phyloP scores from a whole-genome alignment of 805 yeast genomes.

The Candida easanensis region DNA sequence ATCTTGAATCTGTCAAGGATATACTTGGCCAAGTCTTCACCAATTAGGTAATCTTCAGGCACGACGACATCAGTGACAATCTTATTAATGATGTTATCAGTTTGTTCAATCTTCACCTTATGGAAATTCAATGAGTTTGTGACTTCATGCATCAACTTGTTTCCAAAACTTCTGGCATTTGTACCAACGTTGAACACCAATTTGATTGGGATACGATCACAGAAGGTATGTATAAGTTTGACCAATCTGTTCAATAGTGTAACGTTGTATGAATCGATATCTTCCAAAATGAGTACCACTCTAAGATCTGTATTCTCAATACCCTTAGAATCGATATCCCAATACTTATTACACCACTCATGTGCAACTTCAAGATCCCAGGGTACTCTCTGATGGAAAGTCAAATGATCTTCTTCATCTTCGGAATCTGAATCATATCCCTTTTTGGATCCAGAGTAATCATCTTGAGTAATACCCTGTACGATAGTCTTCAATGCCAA shows the following conservation, averaged over 20 bases:
- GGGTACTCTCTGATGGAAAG: slow-evolving; percentile 22
- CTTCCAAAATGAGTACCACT: slow-evolving; percentile 24
- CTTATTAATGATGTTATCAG: slow-evolving; percentile 22
- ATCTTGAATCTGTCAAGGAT: slow-evolving; percentile 22
- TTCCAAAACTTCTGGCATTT: slow-evolving; percentile 16
- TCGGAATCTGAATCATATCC: slow-evolving; percentile 2
- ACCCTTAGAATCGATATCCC: slow-evolving; percentile 2
- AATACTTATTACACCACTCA: slow-evolving; percentile 23
- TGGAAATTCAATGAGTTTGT: slow-evolving; percentile 14
- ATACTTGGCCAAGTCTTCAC: slow-evolving; percentile 19
- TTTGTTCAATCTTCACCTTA: slow-evolving; percentile 25
- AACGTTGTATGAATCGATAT: slow-evolving; percentile 25
- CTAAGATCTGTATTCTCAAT: slow-evolving; percentile 13
- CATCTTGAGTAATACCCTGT: slow-evolving; percentile 6
- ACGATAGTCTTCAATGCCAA: slow-evolving; percentile 23
- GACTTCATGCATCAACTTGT: slow-evolving; percentile 20
- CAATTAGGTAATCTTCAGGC: slow-evolving; percentile 17
- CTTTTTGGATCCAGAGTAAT: too few relatives aligned
- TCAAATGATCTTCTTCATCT: slow-evolving; percentile 9
- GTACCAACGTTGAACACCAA: slow-evolving; percentile 26
- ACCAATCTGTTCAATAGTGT: slow-evolving; percentile 20
- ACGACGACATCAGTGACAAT: slow-evolving; percentile 22
- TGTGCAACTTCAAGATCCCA: slow-evolving; percentile 26
- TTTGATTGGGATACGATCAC: slow-evolving; percentile 22
- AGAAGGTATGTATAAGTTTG: slow-evolving; percentile 16